phyloP scores from a whole-genome alignment of 768 basidiomycete species.

The Agrocybe praecox region DNA sequence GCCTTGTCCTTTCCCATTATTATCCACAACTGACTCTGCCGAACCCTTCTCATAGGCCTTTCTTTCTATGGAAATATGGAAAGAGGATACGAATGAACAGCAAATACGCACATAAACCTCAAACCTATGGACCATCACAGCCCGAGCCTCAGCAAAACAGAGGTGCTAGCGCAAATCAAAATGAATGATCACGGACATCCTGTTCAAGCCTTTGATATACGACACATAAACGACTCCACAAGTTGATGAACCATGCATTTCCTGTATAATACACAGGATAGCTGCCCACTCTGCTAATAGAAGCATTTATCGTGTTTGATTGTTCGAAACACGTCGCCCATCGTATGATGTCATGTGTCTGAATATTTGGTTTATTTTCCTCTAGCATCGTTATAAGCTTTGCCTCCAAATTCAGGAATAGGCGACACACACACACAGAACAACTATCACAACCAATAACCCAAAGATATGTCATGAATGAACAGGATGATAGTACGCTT shows the following conservation, averaged over 20 bases:
- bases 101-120: conserved; percentile 35
- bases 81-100: conserved; percentile 50
- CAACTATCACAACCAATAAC: neutral
- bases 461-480: neutral
- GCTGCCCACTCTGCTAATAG: too few relatives aligned
- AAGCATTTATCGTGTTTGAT: neutral
- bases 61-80: conserved; percentile 37
- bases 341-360: neutral
- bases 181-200: neutral
- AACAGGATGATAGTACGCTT: neutral
- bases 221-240: too few relatives aligned
- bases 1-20: neutral
- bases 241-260: neutral
- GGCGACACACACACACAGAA: neutral
- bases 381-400: neutral
- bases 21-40: neutral
- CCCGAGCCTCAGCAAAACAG: neutral
- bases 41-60: conserved; percentile 24
- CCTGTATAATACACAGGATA: neutral
- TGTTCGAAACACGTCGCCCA: neutral
- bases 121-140: neutral
- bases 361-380: neutral
- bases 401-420: neutral
- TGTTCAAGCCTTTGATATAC: too few relatives aligned
- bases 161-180: neutral